phyloP scores from a whole-genome alignment of 129 eudicot species.

The Chrysanthemum lavandulifolium region DNA sequence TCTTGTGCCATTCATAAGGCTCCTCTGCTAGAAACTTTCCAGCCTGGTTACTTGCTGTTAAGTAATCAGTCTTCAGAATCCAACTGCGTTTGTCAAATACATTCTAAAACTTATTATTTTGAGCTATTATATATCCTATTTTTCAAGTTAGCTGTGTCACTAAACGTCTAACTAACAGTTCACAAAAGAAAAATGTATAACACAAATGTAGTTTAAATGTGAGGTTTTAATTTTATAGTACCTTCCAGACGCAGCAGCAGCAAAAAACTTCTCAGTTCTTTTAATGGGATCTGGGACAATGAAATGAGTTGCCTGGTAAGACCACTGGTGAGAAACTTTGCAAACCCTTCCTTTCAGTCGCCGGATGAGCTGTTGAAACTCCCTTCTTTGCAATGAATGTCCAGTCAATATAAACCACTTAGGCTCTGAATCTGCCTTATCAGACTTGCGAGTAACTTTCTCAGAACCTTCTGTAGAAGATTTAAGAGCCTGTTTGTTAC shows the following conservation, averaged over 20 bases:
- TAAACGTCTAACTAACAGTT: background rate
- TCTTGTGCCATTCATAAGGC: conserved; percentile 92
- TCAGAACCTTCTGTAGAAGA: background rate
- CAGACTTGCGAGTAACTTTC: conserved; percentile 16
- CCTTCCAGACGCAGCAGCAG: conserved; percentile 99
- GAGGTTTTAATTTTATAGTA: conserved; percentile 10
- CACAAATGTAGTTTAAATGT: background rate
- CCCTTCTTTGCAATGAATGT: conserved; percentile 78
- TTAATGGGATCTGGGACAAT: conserved; percentile 83
- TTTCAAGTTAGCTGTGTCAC: background rate
- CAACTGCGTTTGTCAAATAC: conserved; percentile 55
- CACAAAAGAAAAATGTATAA: background rate
- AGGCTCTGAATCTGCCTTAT: conserved; percentile 33
- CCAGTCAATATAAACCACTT: conserved; percentile 83
- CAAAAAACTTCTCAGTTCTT: conserved; percentile 91
- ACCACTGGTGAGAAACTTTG: conserved; percentile 91
- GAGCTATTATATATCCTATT: too few species aligned
- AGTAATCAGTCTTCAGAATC: conserved; percentile 88
- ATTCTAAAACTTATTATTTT: too few species aligned
- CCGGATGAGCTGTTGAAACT: conserved; percentile 70
- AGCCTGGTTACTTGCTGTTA: conserved; percentile 73
- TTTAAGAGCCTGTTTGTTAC: conserved; percentile 20
- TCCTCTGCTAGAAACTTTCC: conserved; percentile 77
- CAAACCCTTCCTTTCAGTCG: conserved; percentile 75
- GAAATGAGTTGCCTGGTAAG: conserved; percentile 97